phyloP scores from a whole-genome alignment of 805 yeast species.

The Schwanniomyces polymorphus region DNA sequence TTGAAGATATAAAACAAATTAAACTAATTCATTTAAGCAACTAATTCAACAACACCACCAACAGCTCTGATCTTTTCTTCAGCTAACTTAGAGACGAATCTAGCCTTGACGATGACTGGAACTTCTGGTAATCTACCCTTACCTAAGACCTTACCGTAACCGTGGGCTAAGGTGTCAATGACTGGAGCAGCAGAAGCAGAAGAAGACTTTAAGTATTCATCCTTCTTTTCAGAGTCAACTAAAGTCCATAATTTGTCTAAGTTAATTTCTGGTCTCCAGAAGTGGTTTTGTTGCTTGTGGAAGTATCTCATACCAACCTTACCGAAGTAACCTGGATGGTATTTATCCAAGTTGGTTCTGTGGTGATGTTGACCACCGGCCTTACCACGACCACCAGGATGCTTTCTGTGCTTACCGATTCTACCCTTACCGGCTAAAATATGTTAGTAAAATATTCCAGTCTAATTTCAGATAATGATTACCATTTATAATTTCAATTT shows the following conservation, averaged over 20 bases:
- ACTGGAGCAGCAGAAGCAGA: slow-evolving; percentile 94
- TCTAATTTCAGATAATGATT: neutral
- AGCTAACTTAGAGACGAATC: slow-evolving; percentile 98
- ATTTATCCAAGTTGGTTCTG: slow-evolving; percentile 99
- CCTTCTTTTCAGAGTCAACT: slow-evolving; percentile 91
- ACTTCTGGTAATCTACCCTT: slow-evolving; percentile 98
- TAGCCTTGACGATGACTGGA: slow-evolving; percentile 98
- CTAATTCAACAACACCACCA: slow-evolving; percentile 99
- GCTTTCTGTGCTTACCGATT: slow-evolving; percentile 99
- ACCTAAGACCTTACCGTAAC: slow-evolving; percentile 99
- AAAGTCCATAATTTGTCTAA: slow-evolving; percentile 98
- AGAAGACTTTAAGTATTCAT: slow-evolving; percentile 83
- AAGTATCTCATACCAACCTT: slow-evolving; percentile 99
- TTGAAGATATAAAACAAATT: slow-evolving; percentile 9
- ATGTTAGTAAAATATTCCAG: slow-evolving; percentile 29
- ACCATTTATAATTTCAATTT: neutral
- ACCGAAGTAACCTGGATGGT: slow-evolving; percentile 99
- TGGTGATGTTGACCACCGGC: slow-evolving; percentile 99
- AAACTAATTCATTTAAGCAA: slow-evolving; percentile 66
- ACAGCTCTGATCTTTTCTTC: slow-evolving; percentile 99
- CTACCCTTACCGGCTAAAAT: slow-evolving; percentile 98
- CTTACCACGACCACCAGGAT: slow-evolving; percentile 99
- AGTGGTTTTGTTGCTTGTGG: slow-evolving; percentile 92
- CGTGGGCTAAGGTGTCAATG: slow-evolving; percentile 98
- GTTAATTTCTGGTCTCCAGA: slow-evolving; percentile 98